Evolutionary conservation across 2,329 filamentous ascomycete species (phyloP).

Genomic region (Colletotrichum lini): DNA sequence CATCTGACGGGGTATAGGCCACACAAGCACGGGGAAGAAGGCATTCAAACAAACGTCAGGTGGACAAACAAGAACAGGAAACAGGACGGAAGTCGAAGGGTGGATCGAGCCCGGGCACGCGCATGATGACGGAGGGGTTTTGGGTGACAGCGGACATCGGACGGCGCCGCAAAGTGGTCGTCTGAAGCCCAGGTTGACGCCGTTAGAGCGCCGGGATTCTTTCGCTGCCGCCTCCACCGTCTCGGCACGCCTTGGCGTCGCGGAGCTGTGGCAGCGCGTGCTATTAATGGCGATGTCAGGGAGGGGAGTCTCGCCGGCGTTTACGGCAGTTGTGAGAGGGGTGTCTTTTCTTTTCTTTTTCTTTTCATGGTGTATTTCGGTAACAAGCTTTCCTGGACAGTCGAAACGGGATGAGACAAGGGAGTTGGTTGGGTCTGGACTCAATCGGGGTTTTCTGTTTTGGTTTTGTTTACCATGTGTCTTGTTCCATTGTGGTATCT

Average conservation of each 20-base stretch:
- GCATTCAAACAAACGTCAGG: slow-evolving; percentile 1
- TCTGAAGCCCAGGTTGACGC: neutral
- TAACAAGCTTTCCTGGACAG: no score
- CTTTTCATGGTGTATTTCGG: no score
- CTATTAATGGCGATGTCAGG: slow-evolving; percentile 28
- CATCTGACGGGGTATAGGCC: no score
- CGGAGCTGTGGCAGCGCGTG: slow-evolving; percentile 37
- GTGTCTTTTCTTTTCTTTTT: no score
- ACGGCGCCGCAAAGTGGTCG: slow-evolving; percentile 29
- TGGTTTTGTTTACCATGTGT: neutral
- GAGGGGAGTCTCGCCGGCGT: neutral
- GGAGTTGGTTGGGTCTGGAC: neutral
- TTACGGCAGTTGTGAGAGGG: neutral
- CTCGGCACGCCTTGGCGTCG: slow-evolving; percentile 40
- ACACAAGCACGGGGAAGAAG: neutral
- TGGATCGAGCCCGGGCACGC: neutral
- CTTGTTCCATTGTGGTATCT: neutral
- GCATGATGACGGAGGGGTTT: slow-evolving; percentile 26
- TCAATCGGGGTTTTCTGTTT: no score
- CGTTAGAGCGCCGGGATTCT: no score
- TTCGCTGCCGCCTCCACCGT: slow-evolving; percentile 30
- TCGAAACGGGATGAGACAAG: neutral
- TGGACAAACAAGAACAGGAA: neutral
- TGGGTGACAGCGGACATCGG: slow-evolving; percentile 10
- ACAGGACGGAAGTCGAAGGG: neutral